Base-by-base conservation (phyloP, 2,329 filamentous ascomycete genomes). In the Sporothrix dimorphospora region DNA sequence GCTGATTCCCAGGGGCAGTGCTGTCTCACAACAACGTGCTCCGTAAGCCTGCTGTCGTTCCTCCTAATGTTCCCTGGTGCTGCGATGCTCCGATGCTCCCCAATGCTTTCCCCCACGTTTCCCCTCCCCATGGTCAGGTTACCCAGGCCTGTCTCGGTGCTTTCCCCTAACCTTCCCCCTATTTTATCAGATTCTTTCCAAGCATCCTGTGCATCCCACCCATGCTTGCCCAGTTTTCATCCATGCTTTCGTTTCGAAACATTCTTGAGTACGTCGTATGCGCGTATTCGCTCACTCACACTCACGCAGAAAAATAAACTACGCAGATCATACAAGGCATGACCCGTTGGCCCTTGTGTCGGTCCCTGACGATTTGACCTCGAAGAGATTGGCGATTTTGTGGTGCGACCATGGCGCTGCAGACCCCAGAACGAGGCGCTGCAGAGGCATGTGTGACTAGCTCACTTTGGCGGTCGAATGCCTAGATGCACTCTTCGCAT, bases 401-500 rank as follows among this genome's bases (percentile, higher is more conserved):
- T 53, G 55, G 55, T 61, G 30, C 55, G 30, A 61, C 55, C 55
- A 55, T 55, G 51, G 24, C 51, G 51, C 51, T 30, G 51, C 24
- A 27, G 16, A 38, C 24, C 53, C 53, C n/a, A 12, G 40, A 45
- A 38, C n/a, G n/a, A n/a, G n/a, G n/a, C n/a, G n/a, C n/a, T n/a
- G n/a, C n/a, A n/a, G n/a, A n/a, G n/a, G n/a, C n/a, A n/a, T n/a
- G n/a, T n/a, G n/a, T n/a, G n/a, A n/a, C n/a, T n/a, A n/a, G n/a
- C n/a, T n/a, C n/a, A n/a, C n/a, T n/a, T n/a, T n/a, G n/a, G n/a
- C n/a, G n/a, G n/a, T n/a, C n/a, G n/a, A n/a, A n/a, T 38, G 27
- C 27, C 55, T 40, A 55, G 16, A 3, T 34, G 30, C 30, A 34
- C 30, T 34, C 30, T 6, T 34, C 30, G 30, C 30, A 34, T 34